Percentiles rank a stretch among this genome's conserved stretches.
Evolutionary conservation across 345 rosid species (phyloP).

Genomic region (Conringia planisiliqua): DNA sequence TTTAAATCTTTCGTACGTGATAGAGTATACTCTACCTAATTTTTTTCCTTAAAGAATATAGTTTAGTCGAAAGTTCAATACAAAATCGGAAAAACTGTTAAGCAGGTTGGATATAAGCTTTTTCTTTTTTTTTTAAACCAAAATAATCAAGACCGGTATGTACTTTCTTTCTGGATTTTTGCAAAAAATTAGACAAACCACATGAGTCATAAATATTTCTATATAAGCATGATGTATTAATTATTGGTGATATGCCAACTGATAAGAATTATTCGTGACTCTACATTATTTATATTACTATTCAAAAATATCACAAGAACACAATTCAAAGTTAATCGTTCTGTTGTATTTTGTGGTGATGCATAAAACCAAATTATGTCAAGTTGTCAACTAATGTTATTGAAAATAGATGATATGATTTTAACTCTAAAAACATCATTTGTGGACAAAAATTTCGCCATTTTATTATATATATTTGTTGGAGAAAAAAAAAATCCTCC

Average conservation of each 20-base stretch:
- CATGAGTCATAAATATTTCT: not conserved
- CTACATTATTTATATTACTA: not conserved
- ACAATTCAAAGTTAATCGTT: not conserved
- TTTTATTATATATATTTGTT: too few species aligned
- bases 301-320: not conserved
- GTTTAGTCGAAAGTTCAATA: not conserved
- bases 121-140: not conserved
- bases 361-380: not conserved
- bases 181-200: not conserved
- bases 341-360: not conserved
- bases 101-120: not conserved
- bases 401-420: not conserved
- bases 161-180: not conserved
- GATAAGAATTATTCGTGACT: not conserved
- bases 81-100: not conserved
- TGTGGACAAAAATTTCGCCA: too few species aligned
- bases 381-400: not conserved
- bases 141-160: not conserved
- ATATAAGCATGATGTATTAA: not conserved
- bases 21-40: not conserved
- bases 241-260: not conserved
- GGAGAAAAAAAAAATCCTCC: too few species aligned
- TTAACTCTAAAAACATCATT: not conserved
- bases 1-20: not conserved
- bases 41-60: not conserved